A percentile compares a stretch with the other conserved stretches of the same genome.
Conservation (phyloP, 2,329 filamentous ascomycete genomes). For the Ascochyta koolunga region DNA sequence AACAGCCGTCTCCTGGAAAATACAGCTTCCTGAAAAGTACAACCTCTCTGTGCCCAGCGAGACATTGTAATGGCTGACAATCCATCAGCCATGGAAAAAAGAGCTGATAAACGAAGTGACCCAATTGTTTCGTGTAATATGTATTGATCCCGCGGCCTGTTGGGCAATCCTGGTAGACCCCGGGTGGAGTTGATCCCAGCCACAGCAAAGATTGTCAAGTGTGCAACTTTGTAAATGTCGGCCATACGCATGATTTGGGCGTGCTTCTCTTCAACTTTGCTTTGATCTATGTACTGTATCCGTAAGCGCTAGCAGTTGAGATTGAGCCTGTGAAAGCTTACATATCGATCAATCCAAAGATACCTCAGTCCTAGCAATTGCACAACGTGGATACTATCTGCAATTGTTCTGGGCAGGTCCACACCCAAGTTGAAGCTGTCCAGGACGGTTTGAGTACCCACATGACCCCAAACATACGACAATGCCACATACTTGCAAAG, state of each 20-base stretch:
- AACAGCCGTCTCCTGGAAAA: background rate
- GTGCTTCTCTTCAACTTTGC: background rate
- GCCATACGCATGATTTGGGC: background rate
- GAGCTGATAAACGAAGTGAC: background rate
- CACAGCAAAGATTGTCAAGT: background rate
- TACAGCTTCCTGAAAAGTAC: background rate
- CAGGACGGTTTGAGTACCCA: background rate
- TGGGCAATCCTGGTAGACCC: background rate
- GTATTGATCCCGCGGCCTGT: background rate
- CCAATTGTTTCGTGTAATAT: background rate
- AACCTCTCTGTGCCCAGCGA: background rate
- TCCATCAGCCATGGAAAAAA: background rate
- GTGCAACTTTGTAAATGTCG: background rate
- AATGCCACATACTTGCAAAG: background rate
- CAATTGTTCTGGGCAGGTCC: background rate
- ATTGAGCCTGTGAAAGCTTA: background rate
- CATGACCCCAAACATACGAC: background rate
- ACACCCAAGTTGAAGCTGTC: background rate
- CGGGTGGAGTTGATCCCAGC: background rate
- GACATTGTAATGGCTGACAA: background rate
- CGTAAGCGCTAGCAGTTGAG: background rate
- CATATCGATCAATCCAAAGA: background rate
- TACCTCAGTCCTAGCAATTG: background rate
- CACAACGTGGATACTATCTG: background rate
- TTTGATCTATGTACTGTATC: background rate